phyloP scores from a whole-genome alignment of 2,329 filamentous ascomycete genomes.

The Pseudogymnoascus sp. region DNA sequence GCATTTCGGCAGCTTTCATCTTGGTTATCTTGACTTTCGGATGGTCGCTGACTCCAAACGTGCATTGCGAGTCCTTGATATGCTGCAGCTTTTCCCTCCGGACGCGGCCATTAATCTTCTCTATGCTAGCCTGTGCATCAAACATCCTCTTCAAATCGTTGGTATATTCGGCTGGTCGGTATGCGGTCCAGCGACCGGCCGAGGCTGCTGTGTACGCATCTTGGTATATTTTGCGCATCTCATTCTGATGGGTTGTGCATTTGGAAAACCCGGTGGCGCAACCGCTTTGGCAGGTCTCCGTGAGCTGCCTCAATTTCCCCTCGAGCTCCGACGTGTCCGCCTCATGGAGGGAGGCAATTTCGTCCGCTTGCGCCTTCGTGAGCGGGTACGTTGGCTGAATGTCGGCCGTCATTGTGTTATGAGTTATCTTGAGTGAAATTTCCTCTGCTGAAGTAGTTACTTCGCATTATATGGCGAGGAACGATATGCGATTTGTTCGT shows the following conservation, averaged over 20 bases:
- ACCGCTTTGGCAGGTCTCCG: not conserved
- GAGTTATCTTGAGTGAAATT: not conserved
- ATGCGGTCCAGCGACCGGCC: not conserved
- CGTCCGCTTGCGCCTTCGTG: not conserved
- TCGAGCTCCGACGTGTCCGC: slow-evolving; percentile 4
- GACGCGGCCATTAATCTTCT: not conserved
- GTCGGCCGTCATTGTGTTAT: slow-evolving; percentile 3
- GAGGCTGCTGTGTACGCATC: not conserved
- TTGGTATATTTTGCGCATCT: not conserved
- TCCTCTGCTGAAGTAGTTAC: not conserved
- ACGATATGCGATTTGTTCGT: not conserved
- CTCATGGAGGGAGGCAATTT: not conserved
- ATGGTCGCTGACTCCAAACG: not conserved
- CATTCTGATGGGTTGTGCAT: not conserved
- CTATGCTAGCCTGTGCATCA: not conserved
- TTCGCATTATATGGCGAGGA: not conserved
- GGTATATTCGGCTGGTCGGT: not conserved
- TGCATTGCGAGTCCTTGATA: not conserved
- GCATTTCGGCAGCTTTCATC: not conserved
- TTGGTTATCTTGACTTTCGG: not conserved
- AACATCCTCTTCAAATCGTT: not conserved
- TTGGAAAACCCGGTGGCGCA: not conserved
- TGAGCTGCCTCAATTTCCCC: not conserved
- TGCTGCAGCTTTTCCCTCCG: not conserved
- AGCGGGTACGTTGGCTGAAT: not conserved